phyloP scores from a whole-genome alignment of 345 rosid species.

The Eucalyptus cloeziana region DNA sequence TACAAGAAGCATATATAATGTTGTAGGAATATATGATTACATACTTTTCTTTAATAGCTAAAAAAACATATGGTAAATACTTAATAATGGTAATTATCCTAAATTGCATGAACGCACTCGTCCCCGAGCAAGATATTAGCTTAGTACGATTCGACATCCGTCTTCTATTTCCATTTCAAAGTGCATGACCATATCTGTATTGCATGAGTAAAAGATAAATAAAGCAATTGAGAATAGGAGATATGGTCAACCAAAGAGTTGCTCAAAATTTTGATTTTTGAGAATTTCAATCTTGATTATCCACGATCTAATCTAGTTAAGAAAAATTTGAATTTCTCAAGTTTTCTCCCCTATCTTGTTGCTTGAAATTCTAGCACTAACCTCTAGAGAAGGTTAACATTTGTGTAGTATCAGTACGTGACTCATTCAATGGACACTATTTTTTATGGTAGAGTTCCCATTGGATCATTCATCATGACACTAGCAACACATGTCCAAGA shows the following conservation, averaged over 20 bases:
- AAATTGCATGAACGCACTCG: neutral
- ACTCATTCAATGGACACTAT: neutral
- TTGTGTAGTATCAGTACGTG: fast-evolving
- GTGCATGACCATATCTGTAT: neutral
- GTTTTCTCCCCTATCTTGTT: neutral
- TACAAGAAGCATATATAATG: fast-evolving
- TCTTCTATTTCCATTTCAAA: neutral
- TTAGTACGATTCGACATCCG: neutral
- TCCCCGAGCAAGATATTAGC: neutral
- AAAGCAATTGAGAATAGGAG: neutral
- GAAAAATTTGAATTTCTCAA: neutral
- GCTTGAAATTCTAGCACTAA: neutral
- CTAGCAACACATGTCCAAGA: neutral
- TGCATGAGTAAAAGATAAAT: neutral
- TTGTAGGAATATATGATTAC: neutral
- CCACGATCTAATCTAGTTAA: neutral
- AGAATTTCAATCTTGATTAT: neutral
- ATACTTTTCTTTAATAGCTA: too few species aligned
- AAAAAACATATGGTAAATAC: neutral
- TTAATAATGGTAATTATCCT: neutral
- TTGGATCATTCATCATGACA: fast-evolving
- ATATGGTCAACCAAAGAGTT: neutral
- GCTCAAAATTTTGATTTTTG: neutral
- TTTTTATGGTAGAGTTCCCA: neutral
- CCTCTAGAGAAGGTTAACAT: neutral